Base-by-base conservation (phyloP, 805 yeast species). In the Pichia cabralensis region DNA sequence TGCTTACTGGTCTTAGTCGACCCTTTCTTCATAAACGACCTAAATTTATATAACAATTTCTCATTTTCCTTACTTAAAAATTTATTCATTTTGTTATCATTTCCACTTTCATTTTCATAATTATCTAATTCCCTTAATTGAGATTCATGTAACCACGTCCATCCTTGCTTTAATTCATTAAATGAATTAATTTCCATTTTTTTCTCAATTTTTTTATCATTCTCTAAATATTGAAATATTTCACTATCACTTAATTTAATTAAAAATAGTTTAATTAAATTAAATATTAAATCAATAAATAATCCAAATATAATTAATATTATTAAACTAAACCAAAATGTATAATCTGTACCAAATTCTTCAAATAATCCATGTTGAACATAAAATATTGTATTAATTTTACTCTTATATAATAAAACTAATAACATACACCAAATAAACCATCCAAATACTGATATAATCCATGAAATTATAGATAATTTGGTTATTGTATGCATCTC, bases 291-390 rank as follows among this genome's bases (percentile, higher is more conserved):
- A 52, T 92, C 97, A 39, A 81, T 59, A 25, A 76, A 55, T 11
- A 82, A 44, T 3, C 89, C 80, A 34, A 83, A 61, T 0, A 71
- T 58, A 1, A 65, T 53, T 14, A 81, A 52, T 2, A 76, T 65
- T 21, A 84, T 49, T 22, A 82, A 58, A 0, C 84, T 56, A 1
- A 84, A 83, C 97, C 97, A 92, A 74, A 86, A 89, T 1, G 82
- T 67, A n/a, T 64, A 53, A 51, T 92, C 96, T 15, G 44, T 57
- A 16, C 97, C 97, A 61, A 84, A 85, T 33, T 74, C 74, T 31
- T 75, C 56, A 38, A 67, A 64, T 31, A 92, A 62, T 3, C 92
- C 94, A 41, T 71, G 65, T 7, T 65, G 62, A 3, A 82, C 96
- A 53, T 71, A 82, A 56, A 73, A 86, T 11, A 82, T 81, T 35